Conservation (phyloP, 306 rosid genomes). For the Citrullus mucosospermus region DNA sequence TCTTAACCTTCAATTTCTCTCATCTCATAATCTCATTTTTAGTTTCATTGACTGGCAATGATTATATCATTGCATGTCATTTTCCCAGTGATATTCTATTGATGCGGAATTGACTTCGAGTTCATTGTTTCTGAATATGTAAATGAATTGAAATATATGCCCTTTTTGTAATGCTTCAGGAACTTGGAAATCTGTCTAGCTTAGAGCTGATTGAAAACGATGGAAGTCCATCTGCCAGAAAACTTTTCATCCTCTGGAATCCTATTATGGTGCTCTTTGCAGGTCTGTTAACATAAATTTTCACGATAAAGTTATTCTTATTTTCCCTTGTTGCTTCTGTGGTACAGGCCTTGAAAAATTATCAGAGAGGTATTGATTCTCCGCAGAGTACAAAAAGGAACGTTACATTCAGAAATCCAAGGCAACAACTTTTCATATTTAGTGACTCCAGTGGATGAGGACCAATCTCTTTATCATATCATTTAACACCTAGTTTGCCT, state of each 20-base stretch:
- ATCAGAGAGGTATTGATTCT: slow-evolving; percentile 9
- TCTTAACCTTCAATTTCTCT: background rate
- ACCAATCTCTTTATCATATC: background rate
- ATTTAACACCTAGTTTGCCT: slow-evolving; percentile 6
- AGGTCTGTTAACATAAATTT: background rate
- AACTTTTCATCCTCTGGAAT: slow-evolving; percentile 87
- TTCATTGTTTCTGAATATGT: background rate
- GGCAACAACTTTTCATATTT: slow-evolving; percentile 25
- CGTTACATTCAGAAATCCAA: slow-evolving; percentile 35
- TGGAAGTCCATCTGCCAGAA: slow-evolving; percentile 90
- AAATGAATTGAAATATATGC: background rate
- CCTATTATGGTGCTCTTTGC: slow-evolving; percentile 20
- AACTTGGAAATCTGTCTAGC: slow-evolving; percentile 68
- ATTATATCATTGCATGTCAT: background rate
- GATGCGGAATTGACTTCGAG: background rate
- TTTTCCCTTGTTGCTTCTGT: slow-evolving; percentile 12
- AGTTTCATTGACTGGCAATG: background rate
- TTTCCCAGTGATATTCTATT: background rate
- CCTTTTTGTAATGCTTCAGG: slow-evolving; percentile 31
- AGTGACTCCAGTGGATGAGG: background rate
- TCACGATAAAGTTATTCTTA: background rate
- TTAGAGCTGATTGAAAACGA: slow-evolving; percentile 74
- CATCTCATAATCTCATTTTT: background rate
- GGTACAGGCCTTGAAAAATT: slow-evolving; percentile 27
- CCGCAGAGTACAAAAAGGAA: slow-evolving; percentile 26